A percentile compares a stretch with the other conserved stretches of the same genome.
Evolutionary conservation across 768 basidiomycete species (phyloP).

Genomic region (Hericium coralloides): DNA sequence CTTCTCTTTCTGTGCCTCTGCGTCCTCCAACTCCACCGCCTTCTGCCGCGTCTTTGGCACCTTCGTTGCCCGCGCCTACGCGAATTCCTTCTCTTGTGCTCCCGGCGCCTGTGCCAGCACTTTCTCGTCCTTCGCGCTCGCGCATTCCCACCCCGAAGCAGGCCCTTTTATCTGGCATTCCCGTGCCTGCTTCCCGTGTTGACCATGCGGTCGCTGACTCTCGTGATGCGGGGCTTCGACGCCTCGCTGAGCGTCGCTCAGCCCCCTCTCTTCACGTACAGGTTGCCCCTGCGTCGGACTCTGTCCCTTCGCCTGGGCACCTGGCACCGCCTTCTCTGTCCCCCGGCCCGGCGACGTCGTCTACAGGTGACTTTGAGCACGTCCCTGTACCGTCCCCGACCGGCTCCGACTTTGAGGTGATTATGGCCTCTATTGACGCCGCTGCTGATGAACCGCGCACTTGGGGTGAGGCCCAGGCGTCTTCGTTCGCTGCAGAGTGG

Average conservation of each 20-base stretch:
- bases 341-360: background rate
- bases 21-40: too few relatives aligned
- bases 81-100: too few relatives aligned
- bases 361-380: background rate
- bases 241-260: too few relatives aligned
- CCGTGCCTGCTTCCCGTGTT: background rate
- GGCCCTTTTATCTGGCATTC: background rate
- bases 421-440: background rate
- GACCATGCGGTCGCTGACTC: background rate
- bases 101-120: too few relatives aligned
- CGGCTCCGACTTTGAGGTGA: background rate
- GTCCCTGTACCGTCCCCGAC: background rate
- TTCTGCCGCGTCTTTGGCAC: too few relatives aligned
- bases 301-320: background rate
- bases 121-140: background rate
- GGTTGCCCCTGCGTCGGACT: too few relatives aligned
- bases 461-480: background rate
- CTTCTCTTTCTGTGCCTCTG: too few relatives aligned
- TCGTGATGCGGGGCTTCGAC: too few relatives aligned
- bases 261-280: too few relatives aligned
- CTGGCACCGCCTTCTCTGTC: background rate
- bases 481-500: background rate
- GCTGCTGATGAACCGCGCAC: background rate
- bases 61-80: too few relatives aligned
- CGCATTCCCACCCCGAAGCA: background rate